Conservation (phyloP, 208 protist species). For the Acanthamoeba lenticulata region DNA sequence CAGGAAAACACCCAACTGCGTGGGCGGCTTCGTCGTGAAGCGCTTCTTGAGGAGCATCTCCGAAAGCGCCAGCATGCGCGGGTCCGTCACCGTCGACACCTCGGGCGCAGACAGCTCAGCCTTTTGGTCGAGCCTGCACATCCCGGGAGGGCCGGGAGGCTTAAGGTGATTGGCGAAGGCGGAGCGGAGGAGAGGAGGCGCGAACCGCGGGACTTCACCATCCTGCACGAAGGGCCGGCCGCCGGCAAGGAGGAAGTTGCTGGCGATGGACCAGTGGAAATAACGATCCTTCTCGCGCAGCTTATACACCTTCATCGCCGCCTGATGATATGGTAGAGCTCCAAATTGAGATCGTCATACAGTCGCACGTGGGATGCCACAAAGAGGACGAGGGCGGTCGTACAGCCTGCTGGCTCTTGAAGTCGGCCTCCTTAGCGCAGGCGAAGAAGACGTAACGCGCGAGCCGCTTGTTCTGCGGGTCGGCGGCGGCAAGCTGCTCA, state of each 20-base stretch:
- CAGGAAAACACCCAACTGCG: conserved; percentile 35
- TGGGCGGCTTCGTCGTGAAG: not conserved
- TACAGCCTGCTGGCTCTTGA: conserved; percentile 60
- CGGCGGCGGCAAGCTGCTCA: not conserved
- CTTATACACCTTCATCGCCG: conserved; percentile 56
- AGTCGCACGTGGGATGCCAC: not conserved
- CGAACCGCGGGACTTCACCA: not conserved
- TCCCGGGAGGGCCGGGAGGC: not conserved
- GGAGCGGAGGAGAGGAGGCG: not conserved
- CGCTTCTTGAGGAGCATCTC: conserved; percentile 60
- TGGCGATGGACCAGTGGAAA: conserved; percentile 67
- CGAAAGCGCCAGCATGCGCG: not conserved
- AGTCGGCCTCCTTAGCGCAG: conserved; percentile 9
- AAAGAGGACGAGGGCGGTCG: too few species aligned
- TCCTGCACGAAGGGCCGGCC: not conserved
- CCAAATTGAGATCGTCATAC: not conserved
- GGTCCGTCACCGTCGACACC: not conserved
- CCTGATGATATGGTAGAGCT: not conserved
- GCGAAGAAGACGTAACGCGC: conserved; percentile 51
- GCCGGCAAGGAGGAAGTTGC: conserved; percentile 56
- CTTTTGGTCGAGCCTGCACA: not conserved
- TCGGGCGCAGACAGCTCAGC: not conserved
- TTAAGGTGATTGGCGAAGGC: not conserved
- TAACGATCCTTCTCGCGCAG: conserved; percentile 32
- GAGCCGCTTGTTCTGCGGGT: not conserved